Base-by-base conservation (phyloP, 2,329 filamentous ascomycete genomes). In the Cercospora sojina region DNA sequence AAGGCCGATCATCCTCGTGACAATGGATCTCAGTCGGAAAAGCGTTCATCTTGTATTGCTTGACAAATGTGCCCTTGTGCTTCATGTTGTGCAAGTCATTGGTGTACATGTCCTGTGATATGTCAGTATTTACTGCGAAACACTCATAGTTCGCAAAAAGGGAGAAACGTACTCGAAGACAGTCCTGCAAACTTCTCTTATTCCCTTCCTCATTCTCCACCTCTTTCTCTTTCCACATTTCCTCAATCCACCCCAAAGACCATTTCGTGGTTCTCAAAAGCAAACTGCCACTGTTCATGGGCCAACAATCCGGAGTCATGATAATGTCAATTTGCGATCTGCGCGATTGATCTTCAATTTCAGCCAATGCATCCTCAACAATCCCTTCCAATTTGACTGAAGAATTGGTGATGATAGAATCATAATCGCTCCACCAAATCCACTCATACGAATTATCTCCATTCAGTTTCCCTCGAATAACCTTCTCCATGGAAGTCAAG, bases 391-490 rank as follows among this genome's bases (percentile, higher is more conserved):
- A 47, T 57, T 74, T 75, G 66, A 77, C 76, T 2, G 74, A 71
- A 12, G 77, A 79, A 62, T 80, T 80, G 7, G 78, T 81, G 66
- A 81, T 76, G 20, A 81, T 69, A 0, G 78, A 79, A 69, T 81
- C 79, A 51, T 79, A 80, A 66, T 81, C 79, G 5, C 80, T 68
- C 77, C 78, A 80, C 79, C 79, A 81, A 27, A 81, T 75, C 79
- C 79, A 81, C 61, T 80, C 78, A 64, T 77, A 69, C 4, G 56
- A 53, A 10, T 65, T 60, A 0, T 60, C 23, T 20, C 58, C 58
- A 2, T 25, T 29, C 5, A 60, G 27, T 47, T 60, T 60, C 12
- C 23, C 38, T n/a, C 18, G 6, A 8, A 60, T 60, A 16, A 60
- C 27, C 4, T 49, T 60, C 5, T 43, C 38, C 58, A 60, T 60